A percentile compares a stretch with the other conserved stretches of the same genome.
phyloP scores from a whole-genome alignment of 257 asterid species.

The Nicotiana undulata region DNA sequence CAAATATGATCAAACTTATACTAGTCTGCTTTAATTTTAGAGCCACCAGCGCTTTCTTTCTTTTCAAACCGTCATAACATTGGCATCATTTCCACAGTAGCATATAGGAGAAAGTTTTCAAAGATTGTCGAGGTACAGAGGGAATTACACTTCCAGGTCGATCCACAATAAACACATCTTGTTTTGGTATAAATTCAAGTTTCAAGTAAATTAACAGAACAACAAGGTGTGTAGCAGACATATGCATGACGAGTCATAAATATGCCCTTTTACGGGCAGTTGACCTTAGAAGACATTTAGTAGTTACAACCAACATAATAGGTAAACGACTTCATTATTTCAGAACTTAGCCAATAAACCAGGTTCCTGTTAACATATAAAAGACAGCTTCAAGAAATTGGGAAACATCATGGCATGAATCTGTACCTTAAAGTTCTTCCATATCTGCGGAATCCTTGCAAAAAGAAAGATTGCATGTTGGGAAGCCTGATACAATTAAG shows the following conservation, averaged over 20 bases:
- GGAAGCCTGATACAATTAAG: conserved; percentile 57
- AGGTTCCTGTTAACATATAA: background rate
- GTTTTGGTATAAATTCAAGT: background rate
- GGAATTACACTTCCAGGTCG: background rate
- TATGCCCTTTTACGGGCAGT: background rate
- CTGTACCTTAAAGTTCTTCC: conserved; percentile 70
- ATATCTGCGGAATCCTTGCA: conserved; percentile 91
- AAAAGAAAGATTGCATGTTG: conserved; percentile 91
- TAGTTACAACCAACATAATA: background rate
- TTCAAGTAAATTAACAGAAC: background rate
- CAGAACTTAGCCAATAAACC: background rate
- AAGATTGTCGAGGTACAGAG: background rate
- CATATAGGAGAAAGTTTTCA: background rate
- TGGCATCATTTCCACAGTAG: background rate
- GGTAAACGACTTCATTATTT: background rate
- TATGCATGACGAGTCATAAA: background rate
- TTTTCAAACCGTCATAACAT: background rate
- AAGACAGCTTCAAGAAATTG: background rate
- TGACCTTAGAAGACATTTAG: background rate
- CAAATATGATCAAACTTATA: background rate
- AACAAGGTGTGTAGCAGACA: background rate
- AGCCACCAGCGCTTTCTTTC: background rate
- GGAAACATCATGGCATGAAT: background rate
- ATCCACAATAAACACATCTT: background rate
- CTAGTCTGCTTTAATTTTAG: background rate